Conservation (phyloP, 306 rosid genomes). For the Lagenaria siceraria region DNA sequence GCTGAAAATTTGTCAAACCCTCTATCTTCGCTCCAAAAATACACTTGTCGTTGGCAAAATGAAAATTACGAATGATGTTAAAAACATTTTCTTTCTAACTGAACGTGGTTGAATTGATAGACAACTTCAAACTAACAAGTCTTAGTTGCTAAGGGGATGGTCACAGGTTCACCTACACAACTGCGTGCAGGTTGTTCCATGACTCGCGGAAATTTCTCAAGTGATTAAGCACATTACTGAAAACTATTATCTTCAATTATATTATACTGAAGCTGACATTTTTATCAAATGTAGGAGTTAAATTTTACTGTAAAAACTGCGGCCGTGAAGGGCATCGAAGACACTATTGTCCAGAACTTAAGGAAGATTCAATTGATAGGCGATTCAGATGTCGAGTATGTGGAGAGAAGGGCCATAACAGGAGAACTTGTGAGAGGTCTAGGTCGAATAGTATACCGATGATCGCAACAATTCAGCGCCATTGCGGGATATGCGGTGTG, state of each 20-base stretch:
- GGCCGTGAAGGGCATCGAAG: conserved; percentile 89
- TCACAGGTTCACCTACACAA: too few species aligned
- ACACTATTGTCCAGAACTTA: conserved; percentile 78
- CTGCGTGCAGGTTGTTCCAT: neutral
- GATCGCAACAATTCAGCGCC: conserved; percentile 19
- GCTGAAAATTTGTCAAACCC: neutral
- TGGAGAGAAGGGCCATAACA: conserved; percentile 77
- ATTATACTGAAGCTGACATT: neutral
- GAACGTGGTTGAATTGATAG: neutral
- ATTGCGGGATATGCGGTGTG: conserved; percentile 39
- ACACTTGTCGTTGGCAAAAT: neutral
- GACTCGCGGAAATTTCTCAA: neutral
- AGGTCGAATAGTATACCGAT: conserved; percentile 17
- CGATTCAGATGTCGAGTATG: conserved; percentile 44
- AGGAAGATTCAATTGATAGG: conserved; percentile 25
- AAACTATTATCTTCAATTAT: too few species aligned
- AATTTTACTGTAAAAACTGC: conserved; percentile 70
- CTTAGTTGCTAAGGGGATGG: neutral
- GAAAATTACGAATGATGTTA: neutral
- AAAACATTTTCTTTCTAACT: neutral
- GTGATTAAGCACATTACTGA: neutral
- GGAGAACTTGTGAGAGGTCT: conserved; percentile 54
- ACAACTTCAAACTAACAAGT: neutral
- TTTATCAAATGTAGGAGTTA: conserved; percentile 43
- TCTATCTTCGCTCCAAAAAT: too few species aligned